Evolutionary conservation across 345 rosid genomes (phyloP).

Genomic region (Aquilaria malaccensis): DNA sequence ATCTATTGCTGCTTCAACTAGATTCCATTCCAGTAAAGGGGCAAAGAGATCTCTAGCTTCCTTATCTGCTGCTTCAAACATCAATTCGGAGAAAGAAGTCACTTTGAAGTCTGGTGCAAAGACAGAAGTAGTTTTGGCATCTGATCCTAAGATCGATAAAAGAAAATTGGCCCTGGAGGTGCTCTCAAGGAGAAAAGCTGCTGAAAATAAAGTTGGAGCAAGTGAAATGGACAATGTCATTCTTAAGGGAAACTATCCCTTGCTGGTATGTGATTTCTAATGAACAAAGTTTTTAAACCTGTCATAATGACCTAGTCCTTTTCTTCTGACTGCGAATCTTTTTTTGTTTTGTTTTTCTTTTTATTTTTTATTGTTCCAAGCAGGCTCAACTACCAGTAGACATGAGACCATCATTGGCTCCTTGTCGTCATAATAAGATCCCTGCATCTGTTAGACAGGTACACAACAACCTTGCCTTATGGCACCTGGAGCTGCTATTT

Average conservation of each 20-base stretch:
- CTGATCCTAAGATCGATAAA: constrained; percentile 67
- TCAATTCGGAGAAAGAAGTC: constrained; percentile 27
- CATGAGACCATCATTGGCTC: constrained; percentile 74
- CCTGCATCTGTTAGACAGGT: constrained; percentile 91
- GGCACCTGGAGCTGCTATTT: too few species aligned
- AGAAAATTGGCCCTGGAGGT: constrained; percentile 92
- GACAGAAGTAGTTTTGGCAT: constrained; percentile 34
- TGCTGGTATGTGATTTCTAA: constrained; percentile 48
- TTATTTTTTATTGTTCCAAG: constrained; percentile 21
- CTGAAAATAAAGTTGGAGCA: constrained; percentile 38
- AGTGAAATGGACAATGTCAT: constrained; percentile 42
- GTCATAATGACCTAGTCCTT: too few species aligned
- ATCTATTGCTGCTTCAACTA: constrained; percentile 25
- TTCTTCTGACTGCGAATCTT: not conserved
- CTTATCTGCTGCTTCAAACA: constrained; percentile 26
- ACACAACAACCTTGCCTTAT: constrained; percentile 16
- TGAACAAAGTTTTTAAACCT: not conserved
- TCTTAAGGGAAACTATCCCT: constrained; percentile 76
- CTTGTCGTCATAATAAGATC: constrained; percentile 72
- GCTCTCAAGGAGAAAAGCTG: constrained; percentile 86
- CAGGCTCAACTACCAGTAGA: constrained; percentile 90
- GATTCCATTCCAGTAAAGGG: constrained; percentile 25
- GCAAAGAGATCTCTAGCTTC: constrained; percentile 19
- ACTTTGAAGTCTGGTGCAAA: constrained; percentile 39
- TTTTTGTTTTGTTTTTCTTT: not conserved